Conservation (phyloP, 208 protist species). For the Leishmania tropica region DNA sequence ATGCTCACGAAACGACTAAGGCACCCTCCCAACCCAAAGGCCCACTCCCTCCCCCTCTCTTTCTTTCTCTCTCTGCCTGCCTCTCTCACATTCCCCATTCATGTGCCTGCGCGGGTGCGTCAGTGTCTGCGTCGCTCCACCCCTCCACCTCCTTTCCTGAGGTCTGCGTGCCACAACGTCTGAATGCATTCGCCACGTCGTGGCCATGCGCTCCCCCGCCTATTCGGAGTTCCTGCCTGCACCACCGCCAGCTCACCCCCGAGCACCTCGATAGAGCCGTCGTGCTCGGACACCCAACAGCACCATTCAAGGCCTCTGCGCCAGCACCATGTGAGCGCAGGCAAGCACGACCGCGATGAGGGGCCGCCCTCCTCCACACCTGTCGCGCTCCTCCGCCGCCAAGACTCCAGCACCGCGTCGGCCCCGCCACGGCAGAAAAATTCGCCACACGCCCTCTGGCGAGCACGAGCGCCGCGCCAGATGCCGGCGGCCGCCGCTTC, state of each 20-base stretch:
- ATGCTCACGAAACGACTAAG: background rate
- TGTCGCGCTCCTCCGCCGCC: background rate
- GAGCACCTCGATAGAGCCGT: background rate
- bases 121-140: background rate
- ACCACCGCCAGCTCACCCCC: background rate
- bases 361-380: background rate
- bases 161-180: too few species aligned
- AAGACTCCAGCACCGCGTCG: background rate
- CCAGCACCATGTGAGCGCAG: background rate
- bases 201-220: slow-evolving; percentile 9
- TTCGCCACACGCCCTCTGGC: slow-evolving; percentile 9
- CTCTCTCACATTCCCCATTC: background rate
- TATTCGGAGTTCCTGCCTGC: background rate
- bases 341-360: background rate
- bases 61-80: background rate
- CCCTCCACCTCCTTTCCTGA: background rate
- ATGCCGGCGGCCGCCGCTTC: slow-evolving; percentile 12
- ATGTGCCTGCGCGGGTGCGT: background rate
- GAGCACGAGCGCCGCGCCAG: slow-evolving; percentile 2
- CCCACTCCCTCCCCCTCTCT: background rate
- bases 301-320: background rate
- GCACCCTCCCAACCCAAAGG: background rate
- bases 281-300: background rate
- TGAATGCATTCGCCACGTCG: slow-evolving; percentile 27
- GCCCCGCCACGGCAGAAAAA: background rate